Percentiles rank a stretch among this genome's conserved stretches.
phyloP scores from a whole-genome alignment of 2,329 filamentous ascomycete species.

The Hypoxylon sp. region DNA sequence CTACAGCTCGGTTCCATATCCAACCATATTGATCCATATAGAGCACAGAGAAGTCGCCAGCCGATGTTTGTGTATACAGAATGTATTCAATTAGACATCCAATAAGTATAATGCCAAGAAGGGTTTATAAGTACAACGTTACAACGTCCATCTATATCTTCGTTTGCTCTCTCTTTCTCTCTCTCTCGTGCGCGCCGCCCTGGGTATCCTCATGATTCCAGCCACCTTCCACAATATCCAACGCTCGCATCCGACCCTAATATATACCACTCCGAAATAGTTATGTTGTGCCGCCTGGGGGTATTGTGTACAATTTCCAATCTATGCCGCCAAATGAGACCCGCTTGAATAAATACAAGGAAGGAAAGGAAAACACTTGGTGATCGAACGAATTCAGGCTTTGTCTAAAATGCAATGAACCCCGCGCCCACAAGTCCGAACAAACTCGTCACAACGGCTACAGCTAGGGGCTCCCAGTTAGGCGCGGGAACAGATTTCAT shows the following conservation, averaged over 20 bases:
- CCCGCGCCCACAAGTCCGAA: slow-evolving; percentile 42
- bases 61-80: too few species aligned
- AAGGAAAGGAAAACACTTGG: too few species aligned
- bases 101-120: not conserved
- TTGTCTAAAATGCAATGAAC: slow-evolving; percentile 38
- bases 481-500: slow-evolving; percentile 31
- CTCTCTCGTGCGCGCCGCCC: too few species aligned
- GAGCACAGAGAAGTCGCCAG: too few species aligned
- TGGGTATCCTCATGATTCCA: slow-evolving; percentile 8
- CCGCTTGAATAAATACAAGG: not conserved
- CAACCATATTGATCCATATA: too few species aligned
- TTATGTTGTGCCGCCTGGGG: not conserved
- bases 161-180: not conserved
- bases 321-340: not conserved
- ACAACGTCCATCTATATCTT: not conserved
- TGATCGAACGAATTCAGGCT: not conserved
- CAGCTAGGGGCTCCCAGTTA: slow-evolving; percentile 36
- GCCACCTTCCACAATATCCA: too few species aligned
- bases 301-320: not conserved
- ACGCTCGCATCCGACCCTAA: too few species aligned
- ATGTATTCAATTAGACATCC: not conserved
- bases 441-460: slow-evolving; percentile 37
- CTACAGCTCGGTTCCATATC: too few species aligned
- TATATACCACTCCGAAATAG: not conserved
- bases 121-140: slow-evolving; percentile 6